These are phyloP conservation scores for Diaporthe eres DNA, from an alignment of 2,329 filamentous ascomycete genomes.

Conservation along the genomic window DNA sequence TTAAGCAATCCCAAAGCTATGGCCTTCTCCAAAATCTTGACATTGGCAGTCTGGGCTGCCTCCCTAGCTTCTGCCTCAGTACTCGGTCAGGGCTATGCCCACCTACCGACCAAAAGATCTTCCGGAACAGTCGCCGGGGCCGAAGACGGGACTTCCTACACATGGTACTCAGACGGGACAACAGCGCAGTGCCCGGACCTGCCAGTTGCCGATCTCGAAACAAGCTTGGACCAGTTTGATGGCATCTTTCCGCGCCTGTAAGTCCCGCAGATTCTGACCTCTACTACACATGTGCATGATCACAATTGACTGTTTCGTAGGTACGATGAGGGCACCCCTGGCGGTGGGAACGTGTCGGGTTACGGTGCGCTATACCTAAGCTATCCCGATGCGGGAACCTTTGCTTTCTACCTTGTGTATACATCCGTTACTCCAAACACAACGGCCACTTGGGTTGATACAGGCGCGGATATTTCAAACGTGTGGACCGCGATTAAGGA, in stretches of 20 bases:
- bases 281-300: background rate
- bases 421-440: conserved; percentile 27
- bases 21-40: conserved; percentile 2
- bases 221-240: conserved; percentile 30
- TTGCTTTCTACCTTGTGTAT: conserved; percentile 26
- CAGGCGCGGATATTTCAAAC: conserved; percentile 27
- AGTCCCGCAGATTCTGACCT: background rate
- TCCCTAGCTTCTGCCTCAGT: conserved; percentile 1
- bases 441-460: conserved; percentile 29
- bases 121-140: conserved; percentile 22
- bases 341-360: background rate
- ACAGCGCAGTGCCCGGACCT: conserved; percentile 26
- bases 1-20: background rate
- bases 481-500: conserved; percentile 31
- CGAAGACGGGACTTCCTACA: conserved; percentile 28
- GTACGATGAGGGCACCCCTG: conserved; percentile 5
- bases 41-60: conserved; percentile 6
- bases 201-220: conserved; percentile 5
- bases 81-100: conserved; percentile 1
- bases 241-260: conserved; percentile 18
- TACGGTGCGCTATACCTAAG: conserved; percentile 17
- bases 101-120: conserved; percentile 14
- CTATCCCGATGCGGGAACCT: conserved; percentile 3
- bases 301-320: background rate
- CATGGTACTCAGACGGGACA: background rate